These are phyloP conservation scores for Maudiozyma turicensis DNA, from an alignment of 805 yeast genomes.

Conservation along the genomic window DNA sequence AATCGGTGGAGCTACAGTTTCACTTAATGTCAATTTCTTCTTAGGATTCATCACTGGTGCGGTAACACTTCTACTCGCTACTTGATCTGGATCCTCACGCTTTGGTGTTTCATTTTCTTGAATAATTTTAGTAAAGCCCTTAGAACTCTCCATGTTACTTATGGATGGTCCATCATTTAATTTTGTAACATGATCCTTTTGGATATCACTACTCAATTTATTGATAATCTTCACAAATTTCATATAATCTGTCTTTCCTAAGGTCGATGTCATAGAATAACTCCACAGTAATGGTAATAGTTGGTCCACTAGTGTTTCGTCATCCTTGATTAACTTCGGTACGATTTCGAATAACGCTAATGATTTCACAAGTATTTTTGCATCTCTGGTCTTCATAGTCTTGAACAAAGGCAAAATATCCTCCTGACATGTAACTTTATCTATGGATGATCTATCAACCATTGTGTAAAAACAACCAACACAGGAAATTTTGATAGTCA, in stretches of 20 bases:
- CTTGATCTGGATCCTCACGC: conserved; percentile 17
- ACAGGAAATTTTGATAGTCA: conserved; percentile 66
- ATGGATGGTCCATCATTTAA: conserved; percentile 15
- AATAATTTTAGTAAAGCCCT: conserved; percentile 21
- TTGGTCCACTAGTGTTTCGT: conserved; percentile 39
- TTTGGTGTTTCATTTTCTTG: conserved; percentile 11
- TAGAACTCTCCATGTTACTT: conserved; percentile 15
- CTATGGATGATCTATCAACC: conserved; percentile 52
- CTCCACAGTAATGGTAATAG: conserved; percentile 46
- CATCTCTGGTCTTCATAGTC: conserved; percentile 68
- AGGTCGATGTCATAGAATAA: conserved; percentile 37
- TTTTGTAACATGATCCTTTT: conserved; percentile 32
- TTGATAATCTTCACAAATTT: conserved; percentile 33
- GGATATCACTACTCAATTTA: conserved; percentile 35
- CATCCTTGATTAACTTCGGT: conserved; percentile 36
- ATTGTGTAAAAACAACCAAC: conserved; percentile 50
- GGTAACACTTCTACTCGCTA: conserved; percentile 15
- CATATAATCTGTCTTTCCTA: conserved; percentile 35
- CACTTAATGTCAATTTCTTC: conserved; percentile 3
- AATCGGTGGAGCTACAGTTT: not conserved
- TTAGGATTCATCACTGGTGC: conserved; percentile 23
- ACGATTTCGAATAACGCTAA: conserved; percentile 33
- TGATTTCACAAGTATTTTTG: conserved; percentile 46
- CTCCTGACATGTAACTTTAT: conserved; percentile 61
- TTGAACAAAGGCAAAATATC: conserved; percentile 72